Conservation (phyloP, 225 moss, liverwort and hornwort genomes). For the Polytrichum commune region DNA sequence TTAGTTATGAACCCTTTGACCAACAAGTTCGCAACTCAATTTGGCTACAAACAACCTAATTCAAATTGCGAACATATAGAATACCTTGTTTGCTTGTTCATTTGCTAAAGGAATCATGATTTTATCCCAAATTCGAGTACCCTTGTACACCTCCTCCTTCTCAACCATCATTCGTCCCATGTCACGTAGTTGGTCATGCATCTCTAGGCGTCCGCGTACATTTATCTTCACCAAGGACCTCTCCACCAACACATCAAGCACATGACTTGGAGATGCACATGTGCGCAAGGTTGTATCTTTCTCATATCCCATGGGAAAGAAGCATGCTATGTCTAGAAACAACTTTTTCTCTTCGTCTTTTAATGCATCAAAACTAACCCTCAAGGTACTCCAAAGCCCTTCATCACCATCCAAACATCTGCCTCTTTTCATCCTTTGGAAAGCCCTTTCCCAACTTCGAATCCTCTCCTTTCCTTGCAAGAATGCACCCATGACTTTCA, state of each 20-base stretch:
- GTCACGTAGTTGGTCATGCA: neutral
- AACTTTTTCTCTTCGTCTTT: neutral
- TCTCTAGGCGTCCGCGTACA: no score
- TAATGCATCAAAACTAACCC: neutral
- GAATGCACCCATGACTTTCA: neutral
- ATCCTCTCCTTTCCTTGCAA: neutral
- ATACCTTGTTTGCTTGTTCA: neutral
- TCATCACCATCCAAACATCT: slow-evolving; percentile 1
- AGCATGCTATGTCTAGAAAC: neutral
- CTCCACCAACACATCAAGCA: neutral
- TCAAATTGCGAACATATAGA: no score
- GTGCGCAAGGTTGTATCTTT: neutral
- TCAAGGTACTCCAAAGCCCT: slow-evolving; percentile 1
- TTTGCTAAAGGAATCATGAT: no score
- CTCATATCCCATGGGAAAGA: neutral
- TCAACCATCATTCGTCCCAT: neutral
- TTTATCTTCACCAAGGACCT: neutral
- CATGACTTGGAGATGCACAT: no score
- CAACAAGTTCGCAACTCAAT: no score
- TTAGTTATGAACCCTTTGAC: no score
- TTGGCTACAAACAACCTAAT: no score
- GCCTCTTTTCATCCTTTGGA: slow-evolving; percentile 2
- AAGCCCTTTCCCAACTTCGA: slow-evolving; percentile 1
- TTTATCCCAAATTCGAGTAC: neutral
- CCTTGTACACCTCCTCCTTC: neutral